These are phyloP conservation scores for Solanum phureja DNA, from an alignment of 257 asterid species.

Conservation along the genomic window DNA sequence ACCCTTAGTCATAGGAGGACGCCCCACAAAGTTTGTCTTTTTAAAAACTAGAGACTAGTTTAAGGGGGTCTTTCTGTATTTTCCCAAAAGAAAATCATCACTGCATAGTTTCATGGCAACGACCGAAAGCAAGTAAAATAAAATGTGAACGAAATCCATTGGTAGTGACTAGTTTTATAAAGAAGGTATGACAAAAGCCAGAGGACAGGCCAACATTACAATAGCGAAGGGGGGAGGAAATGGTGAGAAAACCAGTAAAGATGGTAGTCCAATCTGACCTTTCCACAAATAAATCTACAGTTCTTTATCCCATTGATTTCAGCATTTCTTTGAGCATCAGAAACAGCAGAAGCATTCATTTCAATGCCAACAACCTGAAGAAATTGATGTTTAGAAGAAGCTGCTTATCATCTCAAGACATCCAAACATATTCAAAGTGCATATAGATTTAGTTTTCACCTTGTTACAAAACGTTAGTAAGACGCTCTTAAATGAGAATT, in stretches of 20 bases:
- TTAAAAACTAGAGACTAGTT: background rate
- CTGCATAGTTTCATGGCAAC: background rate
- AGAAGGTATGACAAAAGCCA: background rate
- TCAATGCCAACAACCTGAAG: conserved; percentile 93
- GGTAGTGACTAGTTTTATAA: background rate
- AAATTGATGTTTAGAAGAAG: conserved; percentile 8
- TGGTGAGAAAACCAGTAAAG: conserved; percentile 3
- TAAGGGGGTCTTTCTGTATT: background rate
- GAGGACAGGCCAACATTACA: background rate
- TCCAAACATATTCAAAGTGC: background rate
- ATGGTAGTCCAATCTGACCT: conserved; percentile 35
- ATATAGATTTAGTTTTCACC: background rate
- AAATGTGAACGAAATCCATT: background rate
- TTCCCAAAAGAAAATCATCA: background rate
- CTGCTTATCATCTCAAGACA: background rate
- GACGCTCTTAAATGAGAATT: background rate
- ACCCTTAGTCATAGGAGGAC: background rate
- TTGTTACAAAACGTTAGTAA: background rate
- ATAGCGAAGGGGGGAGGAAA: background rate
- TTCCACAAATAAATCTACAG: conserved; percentile 90
- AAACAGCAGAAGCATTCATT: conserved; percentile 97
- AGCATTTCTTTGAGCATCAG: conserved; percentile 90
- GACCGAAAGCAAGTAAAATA: background rate
- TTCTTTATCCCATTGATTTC: conserved; percentile 72
- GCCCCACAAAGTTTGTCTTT: background rate